phyloP scores from a whole-genome alignment of 495 filamentous ascomycete genomes.

The Annulohypoxylon maeteangense region DNA sequence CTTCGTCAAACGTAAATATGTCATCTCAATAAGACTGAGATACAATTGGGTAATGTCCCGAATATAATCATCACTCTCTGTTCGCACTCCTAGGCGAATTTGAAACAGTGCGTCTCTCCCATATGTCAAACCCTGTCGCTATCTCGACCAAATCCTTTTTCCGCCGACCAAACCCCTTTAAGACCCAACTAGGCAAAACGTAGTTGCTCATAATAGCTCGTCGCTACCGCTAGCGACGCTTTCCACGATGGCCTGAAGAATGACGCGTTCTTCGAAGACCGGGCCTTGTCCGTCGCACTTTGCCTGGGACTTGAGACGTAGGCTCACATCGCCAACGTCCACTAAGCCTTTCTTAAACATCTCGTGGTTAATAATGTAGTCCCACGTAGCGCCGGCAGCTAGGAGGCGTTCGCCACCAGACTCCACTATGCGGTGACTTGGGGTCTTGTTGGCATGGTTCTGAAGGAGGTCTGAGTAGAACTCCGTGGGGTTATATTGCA shows the following conservation, averaged over 20 bases:
- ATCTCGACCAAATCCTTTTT: not conserved
- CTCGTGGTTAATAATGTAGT: slow-evolving; percentile 85
- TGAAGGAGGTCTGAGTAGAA: slow-evolving; percentile 68
- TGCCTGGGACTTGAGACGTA: slow-evolving; percentile 77
- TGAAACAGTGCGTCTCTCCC: not conserved
- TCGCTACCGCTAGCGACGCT: slow-evolving; percentile 78
- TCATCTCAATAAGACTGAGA: slow-evolving; percentile 10
- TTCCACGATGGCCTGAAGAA: slow-evolving; percentile 79
- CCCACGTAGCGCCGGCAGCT: slow-evolving; percentile 87
- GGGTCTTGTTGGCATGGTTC: slow-evolving; percentile 66
- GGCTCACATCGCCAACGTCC: slow-evolving; percentile 81
- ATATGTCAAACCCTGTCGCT: not conserved
- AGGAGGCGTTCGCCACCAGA: slow-evolving; percentile 81
- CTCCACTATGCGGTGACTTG: slow-evolving; percentile 75
- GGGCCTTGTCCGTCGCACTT: slow-evolving; percentile 92
- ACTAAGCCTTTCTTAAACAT: slow-evolving; percentile 83
- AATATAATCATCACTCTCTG: not conserved
- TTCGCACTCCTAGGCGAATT: not conserved
- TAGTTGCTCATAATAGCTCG: slow-evolving; percentile 69
- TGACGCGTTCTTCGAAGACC: slow-evolving; percentile 82
- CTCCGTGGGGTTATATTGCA: slow-evolving; percentile 78
- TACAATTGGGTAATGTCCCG: not conserved
- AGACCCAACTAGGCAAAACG: not conserved
- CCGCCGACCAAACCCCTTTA: not conserved
- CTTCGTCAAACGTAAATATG: slow-evolving; percentile 22